Evolutionary conservation across 2,329 filamentous ascomycete species (phyloP).

Genomic region (Chaetomium globosum): DNA sequence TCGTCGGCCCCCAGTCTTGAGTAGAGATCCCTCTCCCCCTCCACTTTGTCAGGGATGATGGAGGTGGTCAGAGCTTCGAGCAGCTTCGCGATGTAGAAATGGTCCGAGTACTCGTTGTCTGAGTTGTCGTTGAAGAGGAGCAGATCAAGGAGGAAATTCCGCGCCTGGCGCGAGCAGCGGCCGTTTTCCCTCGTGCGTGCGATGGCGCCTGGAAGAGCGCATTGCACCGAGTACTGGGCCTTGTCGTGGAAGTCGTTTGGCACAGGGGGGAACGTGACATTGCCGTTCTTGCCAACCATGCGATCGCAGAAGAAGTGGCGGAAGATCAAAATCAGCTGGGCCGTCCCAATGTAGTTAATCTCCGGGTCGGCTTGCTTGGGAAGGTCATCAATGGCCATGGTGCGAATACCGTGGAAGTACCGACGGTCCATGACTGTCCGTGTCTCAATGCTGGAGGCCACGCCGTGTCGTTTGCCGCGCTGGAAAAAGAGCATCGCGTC

Average conservation of each 20-base stretch:
- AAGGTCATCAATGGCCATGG: conserved; percentile 78
- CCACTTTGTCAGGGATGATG: conserved; percentile 53
- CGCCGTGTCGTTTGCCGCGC: conserved; percentile 67
- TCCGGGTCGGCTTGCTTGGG: conserved; percentile 72
- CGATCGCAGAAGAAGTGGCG: conserved; percentile 83
- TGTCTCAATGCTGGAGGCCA: conserved; percentile 85
- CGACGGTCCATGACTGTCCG: conserved; percentile 87
- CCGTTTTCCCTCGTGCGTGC: conserved; percentile 77
- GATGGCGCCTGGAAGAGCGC: conserved; percentile 79
- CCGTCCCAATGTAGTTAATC: conserved; percentile 74
- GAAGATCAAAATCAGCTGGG: conserved; percentile 83
- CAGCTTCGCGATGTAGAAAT: conserved; percentile 81
- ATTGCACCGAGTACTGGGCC: conserved; percentile 80
- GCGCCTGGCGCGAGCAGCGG: conserved; percentile 75
- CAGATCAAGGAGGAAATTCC: conserved; percentile 84
- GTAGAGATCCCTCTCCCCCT: conserved; percentile 38
- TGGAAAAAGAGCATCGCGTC: conserved; percentile 76
- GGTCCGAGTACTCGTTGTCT: conserved; percentile 84
- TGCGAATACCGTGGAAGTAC: conserved; percentile 91
- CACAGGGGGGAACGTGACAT: conserved; percentile 73
- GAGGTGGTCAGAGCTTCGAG: conserved; percentile 65
- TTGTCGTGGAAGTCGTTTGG: conserved; percentile 93
- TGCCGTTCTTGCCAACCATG: conserved; percentile 33
- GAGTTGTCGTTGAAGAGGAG: conserved; percentile 94
- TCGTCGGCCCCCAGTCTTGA: conserved; percentile 48